These are phyloP conservation scores for Spongospora subterranea DNA, from an alignment of 208 protist genomes.

Conservation along the genomic window DNA sequence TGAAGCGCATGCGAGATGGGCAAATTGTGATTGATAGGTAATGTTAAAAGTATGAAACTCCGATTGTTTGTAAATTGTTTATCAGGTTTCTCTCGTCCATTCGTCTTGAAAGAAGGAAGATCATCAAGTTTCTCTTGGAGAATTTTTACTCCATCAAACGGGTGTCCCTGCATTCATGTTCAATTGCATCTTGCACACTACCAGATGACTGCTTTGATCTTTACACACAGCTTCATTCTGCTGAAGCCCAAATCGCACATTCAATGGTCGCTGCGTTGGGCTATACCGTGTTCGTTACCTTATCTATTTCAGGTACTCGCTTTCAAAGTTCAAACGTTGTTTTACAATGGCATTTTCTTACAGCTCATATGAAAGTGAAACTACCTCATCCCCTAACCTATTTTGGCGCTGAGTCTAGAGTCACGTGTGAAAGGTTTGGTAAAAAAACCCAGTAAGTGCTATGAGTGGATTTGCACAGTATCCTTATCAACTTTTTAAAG, in stretches of 20 bases:
- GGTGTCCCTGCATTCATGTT: background rate
- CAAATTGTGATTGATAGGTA: no score
- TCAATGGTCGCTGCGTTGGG: conserved; percentile 10
- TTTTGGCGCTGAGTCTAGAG: conserved; percentile 4
- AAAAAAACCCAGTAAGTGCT: no score
- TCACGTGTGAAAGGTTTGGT: conserved; percentile 36
- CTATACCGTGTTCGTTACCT: background rate
- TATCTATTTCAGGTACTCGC: background rate
- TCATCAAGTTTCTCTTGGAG: background rate
- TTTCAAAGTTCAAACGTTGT: background rate
- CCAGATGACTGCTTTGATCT: conserved; percentile 54
- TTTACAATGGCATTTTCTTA: conserved; percentile 5
- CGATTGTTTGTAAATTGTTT: no score
- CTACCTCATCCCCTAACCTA: conserved; percentile 20
- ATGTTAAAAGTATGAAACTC: no score
- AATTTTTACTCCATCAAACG: background rate
- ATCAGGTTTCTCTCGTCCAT: no score
- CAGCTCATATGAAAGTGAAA: background rate
- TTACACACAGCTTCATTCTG: background rate
- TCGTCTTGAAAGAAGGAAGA: background rate
- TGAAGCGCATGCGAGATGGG: no score
- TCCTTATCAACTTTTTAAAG: background rate
- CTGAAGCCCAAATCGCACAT: background rate
- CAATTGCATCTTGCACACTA: background rate
- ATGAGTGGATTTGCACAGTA: background rate